Base-by-base conservation (phyloP, 2,329 filamentous ascomycete species). In the Bipolaris zeicola region DNA sequence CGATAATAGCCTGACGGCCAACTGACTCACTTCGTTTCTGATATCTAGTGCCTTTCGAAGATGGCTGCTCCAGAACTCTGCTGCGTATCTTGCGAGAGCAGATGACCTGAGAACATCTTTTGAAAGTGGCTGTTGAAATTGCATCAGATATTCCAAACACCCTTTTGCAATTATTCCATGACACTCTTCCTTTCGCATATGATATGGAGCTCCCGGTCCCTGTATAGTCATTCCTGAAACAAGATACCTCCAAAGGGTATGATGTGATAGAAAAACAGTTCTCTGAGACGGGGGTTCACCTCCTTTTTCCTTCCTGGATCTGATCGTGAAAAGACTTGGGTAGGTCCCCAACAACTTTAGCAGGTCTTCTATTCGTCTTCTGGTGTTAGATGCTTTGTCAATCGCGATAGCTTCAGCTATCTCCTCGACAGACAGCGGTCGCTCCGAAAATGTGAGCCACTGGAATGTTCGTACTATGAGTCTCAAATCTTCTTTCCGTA, bases 211-310 rank as follows among this genome's bases (percentile, higher is more conserved):
- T 55, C 18, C 69, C 75, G 24, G 24, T 24, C 22, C 22, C 6
- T 6, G 22, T 6, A 3, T 24, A 24, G 22, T 6, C 6, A 6
- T 24, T 24, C 22, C 22, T 24, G 24, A 6, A 0, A 68, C 24
- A 36, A 76, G 70, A 41, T 75, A 76, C 36, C 74, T 70, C 45
- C 72, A 62, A 4, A 76, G 68, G 10, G 70, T 74, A 52, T 70
- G 72, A 52, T 75, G 73, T 44, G 70, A 66, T 16, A 76, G 41
- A 78, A 77, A 1, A 59, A 26, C 26, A 26, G 26, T 26, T 3
- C 8, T 3, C 8, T 26, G 26, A 26, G 6, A 8, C 3, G 6
- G 26, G 26, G 2, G 7, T 26, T 26, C 26, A 8, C 1, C 26
- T 26, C 26, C 26, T 8, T 26, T 8, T 3, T 1, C 26, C 1